A percentile compares a stretch with the other conserved stretches of the same genome.
Conservation (phyloP, 169 alveolate species). For the Eimeria necatrix region DNA sequence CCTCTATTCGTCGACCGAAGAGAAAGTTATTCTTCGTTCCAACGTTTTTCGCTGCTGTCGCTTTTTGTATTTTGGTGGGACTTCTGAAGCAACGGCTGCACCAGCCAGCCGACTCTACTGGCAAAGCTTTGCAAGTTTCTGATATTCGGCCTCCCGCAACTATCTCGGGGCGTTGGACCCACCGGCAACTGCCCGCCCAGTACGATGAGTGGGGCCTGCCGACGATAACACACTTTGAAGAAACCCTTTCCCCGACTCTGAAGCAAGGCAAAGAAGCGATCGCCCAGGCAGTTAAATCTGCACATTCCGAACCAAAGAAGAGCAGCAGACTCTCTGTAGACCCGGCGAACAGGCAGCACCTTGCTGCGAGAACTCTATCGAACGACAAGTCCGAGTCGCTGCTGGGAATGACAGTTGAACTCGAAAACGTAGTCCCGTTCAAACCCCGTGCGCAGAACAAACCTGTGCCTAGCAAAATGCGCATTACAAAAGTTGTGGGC, state of each 20-base stretch:
- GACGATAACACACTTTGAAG: neutral
- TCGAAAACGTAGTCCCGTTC: neutral
- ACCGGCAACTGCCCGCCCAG: neutral
- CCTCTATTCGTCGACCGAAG: no score
- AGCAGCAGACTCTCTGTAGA: neutral
- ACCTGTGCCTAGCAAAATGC: neutral
- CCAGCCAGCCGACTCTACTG: no score
- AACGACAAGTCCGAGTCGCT: neutral
- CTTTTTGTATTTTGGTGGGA: no score
- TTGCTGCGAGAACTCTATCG: slow-evolving; percentile 5
- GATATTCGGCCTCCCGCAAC: no score
- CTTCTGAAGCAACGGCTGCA: no score
- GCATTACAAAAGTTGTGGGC: neutral
- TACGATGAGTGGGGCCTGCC: slow-evolving; percentile 41
- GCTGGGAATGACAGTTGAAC: neutral
- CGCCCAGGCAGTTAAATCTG: neutral
- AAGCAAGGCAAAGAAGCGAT: neutral
- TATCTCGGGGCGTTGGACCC: no score
- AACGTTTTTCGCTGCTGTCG: no score
- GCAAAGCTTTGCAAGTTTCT: no score
- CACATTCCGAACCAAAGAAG: neutral
- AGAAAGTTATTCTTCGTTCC: no score
- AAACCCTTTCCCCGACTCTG: neutral
- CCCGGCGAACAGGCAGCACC: neutral
- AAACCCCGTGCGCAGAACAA: neutral